Base-by-base conservation (phyloP, 306 rosid species). In the Glycine tomentella region DNA sequence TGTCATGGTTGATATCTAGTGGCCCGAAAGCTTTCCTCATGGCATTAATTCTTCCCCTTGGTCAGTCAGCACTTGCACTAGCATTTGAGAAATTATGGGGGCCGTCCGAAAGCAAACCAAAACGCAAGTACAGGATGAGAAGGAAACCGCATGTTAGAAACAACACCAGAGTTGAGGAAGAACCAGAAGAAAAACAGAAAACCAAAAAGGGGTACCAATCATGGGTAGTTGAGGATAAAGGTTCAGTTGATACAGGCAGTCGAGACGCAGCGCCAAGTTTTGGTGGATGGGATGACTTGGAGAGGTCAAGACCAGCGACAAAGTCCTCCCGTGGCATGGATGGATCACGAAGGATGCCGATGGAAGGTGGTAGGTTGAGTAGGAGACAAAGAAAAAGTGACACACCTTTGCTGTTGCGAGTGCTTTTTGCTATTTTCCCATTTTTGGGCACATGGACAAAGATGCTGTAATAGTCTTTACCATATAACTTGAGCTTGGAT, bases 271-370 rank as follows among this genome's bases (percentile, higher is more conserved):
- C 72, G 11, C 69, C 82, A 8, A 69, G 85, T 52, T 87, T 88
- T 50, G 98, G 99, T 40, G 99, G 99, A 69, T 95, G 98, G 99
- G 99, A 93, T 78, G 97, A 95, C 76, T 84, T 95, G 68, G 98
- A 91, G 74, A 79, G 91, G 85, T 65, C 58, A 70, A 78, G 90
- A 82, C 75, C 83, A 3, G 44, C 81, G 8, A 61, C 63, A 56
- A 87, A 88, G 76, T 55, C 88, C 13, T 80, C 90, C 69, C 78
- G 52, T 36, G 69, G 36, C 68, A 69, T 50, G 52, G 75, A 79
- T 9, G 87, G 87, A 8, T 78, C 89, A 17, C 78, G 20, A 53
- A 86, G 81, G 56, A 82, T 61, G 52, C 17, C 88, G 3, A 57
- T 20, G 58, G 90, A 82, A 44, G 85, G 59, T 75, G 87, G 94